phyloP scores from a whole-genome alignment of 2,329 filamentous ascomycete genomes.

The Didymella glomerata region DNA sequence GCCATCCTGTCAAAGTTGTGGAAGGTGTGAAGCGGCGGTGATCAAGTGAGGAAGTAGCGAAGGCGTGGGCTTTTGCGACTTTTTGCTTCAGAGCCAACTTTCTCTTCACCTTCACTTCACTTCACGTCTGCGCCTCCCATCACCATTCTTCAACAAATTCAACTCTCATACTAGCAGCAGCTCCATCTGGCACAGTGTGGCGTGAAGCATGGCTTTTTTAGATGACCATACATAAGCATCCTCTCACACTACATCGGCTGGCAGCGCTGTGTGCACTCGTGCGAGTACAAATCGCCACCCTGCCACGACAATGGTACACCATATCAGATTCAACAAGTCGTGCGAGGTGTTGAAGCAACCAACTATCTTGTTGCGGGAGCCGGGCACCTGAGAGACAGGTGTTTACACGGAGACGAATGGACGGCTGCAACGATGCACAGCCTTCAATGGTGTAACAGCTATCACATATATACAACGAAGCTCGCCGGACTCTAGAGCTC shows the following conservation, averaged over 20 bases:
- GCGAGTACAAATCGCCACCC: not conserved
- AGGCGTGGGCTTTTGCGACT: not conserved
- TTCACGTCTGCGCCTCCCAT: not conserved
- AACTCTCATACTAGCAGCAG: not conserved
- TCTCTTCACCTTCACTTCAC: not conserved
- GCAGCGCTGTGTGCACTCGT: not conserved
- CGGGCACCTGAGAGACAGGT: not conserved
- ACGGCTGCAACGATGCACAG: not conserved
- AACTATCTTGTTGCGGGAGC: not conserved
- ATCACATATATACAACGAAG: not conserved
- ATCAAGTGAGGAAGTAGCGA: not conserved
- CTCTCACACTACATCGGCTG: not conserved
- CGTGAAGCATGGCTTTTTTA: not conserved
- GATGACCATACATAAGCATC: not conserved
- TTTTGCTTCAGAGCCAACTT: not conserved
- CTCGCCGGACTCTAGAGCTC: not conserved
- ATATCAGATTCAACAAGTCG: not conserved
- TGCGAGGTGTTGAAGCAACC: not conserved
- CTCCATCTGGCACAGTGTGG: not conserved
- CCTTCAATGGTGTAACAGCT: not conserved
- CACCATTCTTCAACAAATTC: not conserved
- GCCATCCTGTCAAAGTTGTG: not conserved
- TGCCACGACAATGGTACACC: not conserved
- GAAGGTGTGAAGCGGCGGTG: not conserved
- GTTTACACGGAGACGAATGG: not conserved